These are phyloP conservation scores for Diospyros kaki DNA, from an alignment of 148 eudicot species.

Conservation along the genomic window DNA sequence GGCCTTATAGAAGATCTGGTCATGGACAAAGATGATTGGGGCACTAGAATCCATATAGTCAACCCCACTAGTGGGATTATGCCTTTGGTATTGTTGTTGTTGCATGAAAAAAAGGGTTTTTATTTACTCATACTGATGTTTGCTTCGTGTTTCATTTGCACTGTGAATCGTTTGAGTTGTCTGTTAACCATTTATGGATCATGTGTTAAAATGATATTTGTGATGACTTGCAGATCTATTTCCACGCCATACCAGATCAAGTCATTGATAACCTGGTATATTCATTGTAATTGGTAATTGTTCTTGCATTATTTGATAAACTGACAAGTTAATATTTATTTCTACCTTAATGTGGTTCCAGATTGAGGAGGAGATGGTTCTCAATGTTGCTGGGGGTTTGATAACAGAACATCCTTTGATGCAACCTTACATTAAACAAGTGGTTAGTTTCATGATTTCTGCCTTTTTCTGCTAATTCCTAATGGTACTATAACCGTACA, in stretches of 20 bases:
- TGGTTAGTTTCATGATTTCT: constrained; percentile 47
- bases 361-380: constrained; percentile 77
- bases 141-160: not conserved
- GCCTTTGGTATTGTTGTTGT: too few relatives aligned
- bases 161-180: not conserved
- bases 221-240: constrained; percentile 59
- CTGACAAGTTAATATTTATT: not conserved
- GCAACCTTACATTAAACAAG: constrained; percentile 67
- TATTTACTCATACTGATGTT: not conserved
- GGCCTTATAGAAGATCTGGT: not conserved
- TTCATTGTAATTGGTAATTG: not conserved
- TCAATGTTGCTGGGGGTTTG: constrained; percentile 81
- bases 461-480: not conserved
- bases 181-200: not conserved
- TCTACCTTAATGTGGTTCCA: constrained; percentile 20
- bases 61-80: not conserved
- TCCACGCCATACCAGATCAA: constrained; percentile 68
- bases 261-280: constrained; percentile 66
- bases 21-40: not conserved
- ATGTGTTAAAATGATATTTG: constrained; percentile 1
- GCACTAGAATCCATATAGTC: too few relatives aligned
- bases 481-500: not conserved
- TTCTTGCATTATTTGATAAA: not conserved
- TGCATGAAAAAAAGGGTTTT: not conserved
- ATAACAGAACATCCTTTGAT: constrained; percentile 85